These are phyloP conservation scores for Clavispora asparagi DNA, from an alignment of 805 yeast genomes.

Conservation along the genomic window DNA sequence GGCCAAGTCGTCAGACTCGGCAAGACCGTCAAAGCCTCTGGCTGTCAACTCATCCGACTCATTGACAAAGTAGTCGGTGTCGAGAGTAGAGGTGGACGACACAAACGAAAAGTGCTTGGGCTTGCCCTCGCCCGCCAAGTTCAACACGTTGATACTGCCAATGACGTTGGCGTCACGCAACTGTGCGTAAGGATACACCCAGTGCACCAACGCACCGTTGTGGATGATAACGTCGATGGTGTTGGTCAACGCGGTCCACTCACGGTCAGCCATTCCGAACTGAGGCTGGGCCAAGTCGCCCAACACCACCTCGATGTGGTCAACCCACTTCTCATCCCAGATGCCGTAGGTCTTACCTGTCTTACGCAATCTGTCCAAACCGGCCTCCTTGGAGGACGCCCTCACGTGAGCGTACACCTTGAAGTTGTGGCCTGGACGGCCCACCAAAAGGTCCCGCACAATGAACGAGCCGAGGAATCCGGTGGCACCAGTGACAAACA, in stretches of 20 bases:
- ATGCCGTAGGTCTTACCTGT: conserved; percentile 81
- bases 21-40: conserved; percentile 65
- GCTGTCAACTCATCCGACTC: conserved; percentile 66
- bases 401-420: conserved; percentile 86
- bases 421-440: conserved; percentile 44
- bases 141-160: conserved; percentile 79
- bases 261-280: conserved; percentile 57
- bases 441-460: conserved; percentile 62
- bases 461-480: conserved; percentile 95
- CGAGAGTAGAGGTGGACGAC: conserved; percentile 91
- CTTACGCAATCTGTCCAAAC: conserved; percentile 66
- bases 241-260: conserved; percentile 56
- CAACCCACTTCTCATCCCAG: conserved; percentile 60
- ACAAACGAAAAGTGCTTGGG: conserved; percentile 87
- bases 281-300: conserved; percentile 75
- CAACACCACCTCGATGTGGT: conserved; percentile 62
- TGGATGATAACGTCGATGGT: conserved; percentile 81
- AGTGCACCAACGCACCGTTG: conserved; percentile 97
- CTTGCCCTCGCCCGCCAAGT: conserved; percentile 70
- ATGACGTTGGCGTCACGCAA: conserved; percentile 91
- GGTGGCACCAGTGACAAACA: conserved; percentile 91
- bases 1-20: conserved; percentile 74
- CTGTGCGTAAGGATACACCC: conserved; percentile 94
- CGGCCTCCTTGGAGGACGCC: conserved; percentile 64
- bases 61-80: conserved; percentile 72